These are phyloP conservation scores for Funneliformis mosseae DNA, from an alignment of 192 early-diverging fungal species.

Conservation along the genomic window DNA sequence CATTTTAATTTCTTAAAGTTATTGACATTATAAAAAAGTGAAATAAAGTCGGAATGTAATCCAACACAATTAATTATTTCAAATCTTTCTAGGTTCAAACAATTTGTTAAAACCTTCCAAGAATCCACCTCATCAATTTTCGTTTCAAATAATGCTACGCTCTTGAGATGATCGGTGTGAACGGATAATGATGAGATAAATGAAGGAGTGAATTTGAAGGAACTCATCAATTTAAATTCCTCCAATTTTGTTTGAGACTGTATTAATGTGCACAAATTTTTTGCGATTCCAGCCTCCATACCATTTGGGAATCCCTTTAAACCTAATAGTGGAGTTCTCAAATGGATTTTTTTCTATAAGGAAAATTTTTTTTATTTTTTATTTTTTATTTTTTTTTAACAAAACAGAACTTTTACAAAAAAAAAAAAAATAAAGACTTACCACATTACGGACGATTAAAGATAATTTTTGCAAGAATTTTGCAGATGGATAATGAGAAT, in stretches of 20 bases:
- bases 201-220: background rate
- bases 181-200: background rate
- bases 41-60: background rate
- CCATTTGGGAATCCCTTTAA: background rate
- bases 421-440: background rate
- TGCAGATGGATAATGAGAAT: slow-evolving; percentile 2
- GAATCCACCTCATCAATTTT: background rate
- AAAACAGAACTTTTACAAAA: background rate
- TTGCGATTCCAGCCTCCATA: background rate
- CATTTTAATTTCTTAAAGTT: background rate
- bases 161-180: background rate
- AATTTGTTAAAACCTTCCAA: background rate
- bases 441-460: background rate
- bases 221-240: background rate
- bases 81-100: background rate
- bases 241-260: background rate
- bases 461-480: background rate
- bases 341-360: background rate
- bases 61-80: slow-evolving; percentile 9
- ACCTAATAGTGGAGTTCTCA: background rate
- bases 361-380: background rate
- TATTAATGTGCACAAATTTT: background rate
- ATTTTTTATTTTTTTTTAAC: too few species aligned
- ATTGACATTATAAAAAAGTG: background rate
- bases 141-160: background rate